Evolutionary conservation across 83 land plant genomes (phyloP).

Genomic region (Isoetes engelmannii): DNA sequence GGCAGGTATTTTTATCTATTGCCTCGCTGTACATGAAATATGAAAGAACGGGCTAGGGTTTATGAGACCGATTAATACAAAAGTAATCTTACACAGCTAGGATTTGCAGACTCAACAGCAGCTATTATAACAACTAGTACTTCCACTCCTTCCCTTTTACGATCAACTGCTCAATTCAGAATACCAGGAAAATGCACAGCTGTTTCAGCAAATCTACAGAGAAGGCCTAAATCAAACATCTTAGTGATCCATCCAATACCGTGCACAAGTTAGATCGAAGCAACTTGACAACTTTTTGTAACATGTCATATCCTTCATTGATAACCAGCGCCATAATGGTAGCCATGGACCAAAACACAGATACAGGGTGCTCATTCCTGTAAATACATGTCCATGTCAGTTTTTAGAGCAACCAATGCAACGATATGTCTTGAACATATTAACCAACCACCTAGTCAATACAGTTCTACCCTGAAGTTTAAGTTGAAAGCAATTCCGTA

Average conservation of each 20-base stretch:
- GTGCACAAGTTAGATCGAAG: background rate
- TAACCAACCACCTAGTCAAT: no score
- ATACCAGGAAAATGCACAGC: background rate
- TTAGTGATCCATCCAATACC: background rate
- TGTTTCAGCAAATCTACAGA: no score
- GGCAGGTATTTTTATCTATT: no score
- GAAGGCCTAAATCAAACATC: background rate
- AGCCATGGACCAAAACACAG: constrained; percentile 39
- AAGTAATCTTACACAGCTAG: no score
- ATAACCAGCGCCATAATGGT: constrained; percentile 55
- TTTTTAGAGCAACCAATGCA: no score
- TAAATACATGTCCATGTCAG: background rate
- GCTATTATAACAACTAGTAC: background rate
- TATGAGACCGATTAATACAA: no score
- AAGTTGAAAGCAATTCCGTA: no score
- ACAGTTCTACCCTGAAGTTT: no score
- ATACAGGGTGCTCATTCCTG: constrained; percentile 52
- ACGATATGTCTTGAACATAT: no score
- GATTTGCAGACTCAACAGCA: no score
- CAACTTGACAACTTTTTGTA: constrained; percentile 8
- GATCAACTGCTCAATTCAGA: background rate
- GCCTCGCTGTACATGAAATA: no score
- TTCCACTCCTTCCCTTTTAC: background rate
- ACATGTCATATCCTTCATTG: constrained; percentile 36
- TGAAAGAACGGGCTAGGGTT: no score